Evolutionary conservation across 2,329 filamentous ascomycete genomes (phyloP), one percentile per base, ranked within the genome.

Genomic region (Fusarium austroafricanum): DNA sequence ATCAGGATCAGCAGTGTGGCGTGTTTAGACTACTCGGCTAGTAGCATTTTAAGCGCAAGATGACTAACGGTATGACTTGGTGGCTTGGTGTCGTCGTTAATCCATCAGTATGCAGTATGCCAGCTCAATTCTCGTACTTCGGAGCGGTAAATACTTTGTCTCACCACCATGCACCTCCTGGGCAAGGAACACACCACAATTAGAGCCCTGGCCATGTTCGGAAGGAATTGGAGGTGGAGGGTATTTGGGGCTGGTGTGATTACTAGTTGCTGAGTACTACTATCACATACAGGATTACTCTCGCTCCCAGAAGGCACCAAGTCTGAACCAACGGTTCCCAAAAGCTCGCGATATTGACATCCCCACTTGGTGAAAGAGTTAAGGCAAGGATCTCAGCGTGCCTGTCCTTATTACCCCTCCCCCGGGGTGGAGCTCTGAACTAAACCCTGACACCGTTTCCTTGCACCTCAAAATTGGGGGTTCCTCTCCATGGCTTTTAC

Each of bases 41-140:
- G 38, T 21, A 26, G 28, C 17, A 29, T 26, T 57, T 35, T 46
- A 17, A 45, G 17, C 37, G 26, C 35, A 45, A 38, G 31, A 44
- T 70, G 49, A 64, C 61, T 67, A 55, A 68, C 46, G 40, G 23
- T 52, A 59, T 67, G 37, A 20, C 18, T 28, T 53, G 51, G 51
- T 20, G 43, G 11, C 37, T 45, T 23, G 12, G 18, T 51, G 26
- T 50, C 21, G 35, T 46, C 52, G 17, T 20, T 26, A 37, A 44
- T 4, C 18, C 21, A 12, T 14, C 28, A 37, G 23, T 40, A 44
- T 38, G 37, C 28, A 33, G 10, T 11, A 31, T 31, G 29, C 31
- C 31, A 55, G 37, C 29, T n/a, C 18, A 49, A 14, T 60, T 60
- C 15, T 49, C 42, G 43, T 37, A 50, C 31, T 49, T 12, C 2